Evolutionary conservation across 225 moss, liverwort and hornwort species (phyloP).

Genomic region (Takakia lepidozioides): DNA sequence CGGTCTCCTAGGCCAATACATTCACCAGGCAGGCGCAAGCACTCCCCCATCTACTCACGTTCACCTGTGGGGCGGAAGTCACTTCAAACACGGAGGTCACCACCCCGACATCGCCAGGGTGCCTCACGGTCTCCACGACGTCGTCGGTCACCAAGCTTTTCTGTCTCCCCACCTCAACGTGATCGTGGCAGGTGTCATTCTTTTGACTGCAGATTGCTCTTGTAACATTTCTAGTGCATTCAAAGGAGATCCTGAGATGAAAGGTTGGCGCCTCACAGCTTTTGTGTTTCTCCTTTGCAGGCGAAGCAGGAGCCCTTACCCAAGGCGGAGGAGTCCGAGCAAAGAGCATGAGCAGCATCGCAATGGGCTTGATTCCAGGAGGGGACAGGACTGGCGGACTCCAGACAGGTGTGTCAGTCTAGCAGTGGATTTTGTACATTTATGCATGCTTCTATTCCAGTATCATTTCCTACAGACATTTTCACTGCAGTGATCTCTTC

Average conservation of each 20-base stretch:
- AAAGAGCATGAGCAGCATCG: conserved; percentile 20
- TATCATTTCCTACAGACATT: no score
- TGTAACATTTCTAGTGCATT: no score
- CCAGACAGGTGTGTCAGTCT: conserved; percentile 72
- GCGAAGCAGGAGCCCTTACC: conserved; percentile 68
- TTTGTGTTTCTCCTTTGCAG: no score
- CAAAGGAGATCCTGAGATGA: no score
- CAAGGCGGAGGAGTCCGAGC: conserved; percentile 39
- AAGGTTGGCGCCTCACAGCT: no score
- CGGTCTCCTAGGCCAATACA: conserved; percentile 35
- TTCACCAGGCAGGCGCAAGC: conserved; percentile 54
- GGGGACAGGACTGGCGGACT: conserved; percentile 32
- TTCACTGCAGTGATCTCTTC: no score
- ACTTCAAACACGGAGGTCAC: conserved; percentile 53
- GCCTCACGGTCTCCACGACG: no score
- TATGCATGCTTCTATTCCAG: no score
- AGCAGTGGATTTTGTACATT: no score
- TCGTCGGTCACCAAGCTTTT: no score
- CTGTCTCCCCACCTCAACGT: no score
- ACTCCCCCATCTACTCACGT: conserved; percentile 53
- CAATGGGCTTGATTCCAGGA: conserved; percentile 59
- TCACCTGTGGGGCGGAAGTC: conserved; percentile 79
- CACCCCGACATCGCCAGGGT: conserved; percentile 53
- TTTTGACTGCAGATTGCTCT: conserved; percentile 14
- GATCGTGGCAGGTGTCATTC: conserved; percentile 1